Evolutionary conservation across 1,284 basidiomycete genomes (phyloP).

Genomic region (Microbotryum scabiosae): DNA sequence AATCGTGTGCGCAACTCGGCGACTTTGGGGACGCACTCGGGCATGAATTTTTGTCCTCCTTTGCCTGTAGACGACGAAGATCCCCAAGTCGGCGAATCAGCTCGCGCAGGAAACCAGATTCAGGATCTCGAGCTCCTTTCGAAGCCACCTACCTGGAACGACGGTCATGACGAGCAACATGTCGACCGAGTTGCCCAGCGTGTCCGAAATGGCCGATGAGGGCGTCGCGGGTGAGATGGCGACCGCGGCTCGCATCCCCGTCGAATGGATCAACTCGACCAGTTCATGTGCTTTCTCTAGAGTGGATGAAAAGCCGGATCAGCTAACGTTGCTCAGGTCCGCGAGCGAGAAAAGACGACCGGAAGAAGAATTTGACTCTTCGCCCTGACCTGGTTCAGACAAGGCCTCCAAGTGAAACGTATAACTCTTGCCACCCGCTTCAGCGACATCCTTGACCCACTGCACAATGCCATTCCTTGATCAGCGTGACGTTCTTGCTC

Average conservation of each 20-base stretch:
- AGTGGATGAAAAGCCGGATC: not conserved
- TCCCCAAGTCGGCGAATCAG: not conserved
- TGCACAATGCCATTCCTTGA: slow-evolving; percentile 38
- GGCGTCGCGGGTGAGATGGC: slow-evolving; percentile 92
- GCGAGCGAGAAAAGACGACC: not conserved
- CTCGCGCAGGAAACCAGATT: not conserved
- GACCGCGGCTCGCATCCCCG: slow-evolving; percentile 81
- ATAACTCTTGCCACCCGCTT: slow-evolving; percentile 88
- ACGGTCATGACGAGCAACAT: slow-evolving; percentile 98
- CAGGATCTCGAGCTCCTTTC: not conserved
- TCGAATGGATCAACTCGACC: slow-evolving; percentile 63
- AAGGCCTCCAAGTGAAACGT: slow-evolving; percentile 92
- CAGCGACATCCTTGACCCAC: slow-evolving; percentile 95
- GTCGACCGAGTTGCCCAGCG: slow-evolving; percentile 68
- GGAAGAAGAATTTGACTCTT: not conserved
- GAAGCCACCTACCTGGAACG: slow-evolving; percentile 59
- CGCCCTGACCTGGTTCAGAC: slow-evolving; percentile 53
- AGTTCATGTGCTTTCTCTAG: slow-evolving; percentile 63
- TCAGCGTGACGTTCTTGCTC: not conserved
- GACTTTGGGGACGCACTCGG: slow-evolving; percentile 76
- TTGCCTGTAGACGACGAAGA: slow-evolving; percentile 48
- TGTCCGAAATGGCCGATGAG: slow-evolving; percentile 71
- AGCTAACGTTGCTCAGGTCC: no score
- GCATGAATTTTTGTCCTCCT: slow-evolving; percentile 95
- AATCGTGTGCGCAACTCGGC: slow-evolving; percentile 84